These are phyloP conservation scores for Cronartium ribicola DNA, from an alignment of 1,284 basidiomycete genomes.

Conservation along the genomic window DNA sequence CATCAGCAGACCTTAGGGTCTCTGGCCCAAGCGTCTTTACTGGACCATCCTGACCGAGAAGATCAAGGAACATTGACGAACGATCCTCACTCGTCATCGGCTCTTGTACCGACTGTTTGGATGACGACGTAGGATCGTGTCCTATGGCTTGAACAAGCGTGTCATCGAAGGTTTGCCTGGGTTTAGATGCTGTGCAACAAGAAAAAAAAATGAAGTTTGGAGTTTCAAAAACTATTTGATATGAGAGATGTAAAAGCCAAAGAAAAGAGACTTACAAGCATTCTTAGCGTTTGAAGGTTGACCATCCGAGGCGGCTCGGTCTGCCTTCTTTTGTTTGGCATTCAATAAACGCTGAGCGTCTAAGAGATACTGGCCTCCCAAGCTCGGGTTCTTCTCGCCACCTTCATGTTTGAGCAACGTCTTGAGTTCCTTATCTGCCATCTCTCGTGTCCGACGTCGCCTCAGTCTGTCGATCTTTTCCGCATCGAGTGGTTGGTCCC, in stretches of 20 bases:
- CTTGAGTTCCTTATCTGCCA: conserved; percentile 16
- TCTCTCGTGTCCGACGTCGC: conserved; percentile 14
- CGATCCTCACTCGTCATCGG: neutral
- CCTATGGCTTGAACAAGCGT: conserved; percentile 2
- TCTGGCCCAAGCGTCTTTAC: neutral
- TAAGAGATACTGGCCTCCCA: neutral
- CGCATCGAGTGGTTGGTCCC: conserved; percentile 6
- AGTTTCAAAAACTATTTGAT: neutral
- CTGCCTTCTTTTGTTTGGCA: neutral
- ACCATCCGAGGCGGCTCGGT: neutral
- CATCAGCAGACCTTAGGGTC: neutral
- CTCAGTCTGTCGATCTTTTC: conserved; percentile 33
- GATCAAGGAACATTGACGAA: neutral
- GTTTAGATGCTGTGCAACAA: neutral
- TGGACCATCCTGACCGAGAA: conserved; percentile 1
- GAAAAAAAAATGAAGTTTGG: neutral
- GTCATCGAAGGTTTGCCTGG: neutral
- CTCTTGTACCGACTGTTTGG: too few relatives aligned
- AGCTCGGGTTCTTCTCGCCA: conserved; percentile 1
- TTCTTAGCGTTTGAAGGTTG: neutral
- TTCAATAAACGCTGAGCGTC: conserved; percentile 1
- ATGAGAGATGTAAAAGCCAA: neutral
- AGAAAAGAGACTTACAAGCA: neutral
- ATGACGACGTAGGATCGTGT: neutral
- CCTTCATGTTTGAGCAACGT: neutral